phyloP scores from a whole-genome alignment of 176 grass and related monocot genomes.

The Cocos nucifera region DNA sequence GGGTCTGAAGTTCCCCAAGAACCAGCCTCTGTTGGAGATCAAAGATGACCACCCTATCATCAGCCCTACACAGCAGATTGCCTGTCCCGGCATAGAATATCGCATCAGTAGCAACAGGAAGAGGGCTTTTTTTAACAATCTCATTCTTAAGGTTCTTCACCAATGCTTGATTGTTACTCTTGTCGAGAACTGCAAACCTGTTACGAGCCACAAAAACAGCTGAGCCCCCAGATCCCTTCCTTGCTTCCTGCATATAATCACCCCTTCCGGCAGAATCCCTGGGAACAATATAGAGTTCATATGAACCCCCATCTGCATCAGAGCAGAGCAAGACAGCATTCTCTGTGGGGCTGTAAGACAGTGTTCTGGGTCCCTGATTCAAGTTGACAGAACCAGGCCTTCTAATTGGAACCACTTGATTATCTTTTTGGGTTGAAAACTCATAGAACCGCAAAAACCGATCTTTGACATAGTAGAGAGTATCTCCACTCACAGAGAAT shows the following conservation, averaged over 20 bases:
- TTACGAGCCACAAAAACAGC: constrained; percentile 89
- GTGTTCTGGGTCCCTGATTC: constrained; percentile 70
- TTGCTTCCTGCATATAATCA: constrained; percentile 75
- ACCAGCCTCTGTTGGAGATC: constrained; percentile 83
- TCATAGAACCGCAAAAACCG: constrained; percentile 65
- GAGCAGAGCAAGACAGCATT: constrained; percentile 85
- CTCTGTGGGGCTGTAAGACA: constrained; percentile 83
- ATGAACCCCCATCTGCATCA: constrained; percentile 84
- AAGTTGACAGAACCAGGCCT: constrained; percentile 66
- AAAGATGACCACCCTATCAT: constrained; percentile 73
- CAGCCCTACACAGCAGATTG: constrained; percentile 69
- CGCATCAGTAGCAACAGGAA: constrained; percentile 73
- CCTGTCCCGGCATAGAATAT: constrained; percentile 95
- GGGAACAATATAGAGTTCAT: constrained; percentile 74
- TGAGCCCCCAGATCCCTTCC: constrained; percentile 57
- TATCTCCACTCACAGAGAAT: constrained; percentile 60
- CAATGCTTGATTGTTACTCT: constrained; percentile 69
- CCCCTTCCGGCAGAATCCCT: constrained; percentile 66
- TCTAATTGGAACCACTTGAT: constrained; percentile 59
- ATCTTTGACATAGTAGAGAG: constrained; percentile 83
- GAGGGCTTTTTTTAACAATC: constrained; percentile 74
- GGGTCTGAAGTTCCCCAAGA: constrained; percentile 76
- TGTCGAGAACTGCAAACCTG: constrained; percentile 83
- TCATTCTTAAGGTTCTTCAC: constrained; percentile 91
- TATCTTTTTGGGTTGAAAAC: constrained; percentile 67